These are phyloP conservation scores for Candida nitratophila DNA, from an alignment of 805 yeast genomes.

Conservation along the genomic window DNA sequence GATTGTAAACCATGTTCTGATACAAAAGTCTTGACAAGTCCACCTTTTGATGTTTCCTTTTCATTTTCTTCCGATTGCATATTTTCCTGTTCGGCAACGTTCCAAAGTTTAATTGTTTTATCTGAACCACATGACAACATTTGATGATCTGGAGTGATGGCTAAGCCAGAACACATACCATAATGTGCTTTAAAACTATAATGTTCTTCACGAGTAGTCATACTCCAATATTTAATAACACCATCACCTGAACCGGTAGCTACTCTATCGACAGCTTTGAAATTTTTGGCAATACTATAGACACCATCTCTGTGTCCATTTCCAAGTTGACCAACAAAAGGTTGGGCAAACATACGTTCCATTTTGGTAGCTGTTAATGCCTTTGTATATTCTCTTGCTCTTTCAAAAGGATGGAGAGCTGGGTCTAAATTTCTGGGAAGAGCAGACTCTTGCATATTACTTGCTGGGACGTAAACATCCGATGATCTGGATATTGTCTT, in stretches of 20 bases:
- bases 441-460: slow-evolving; percentile 82
- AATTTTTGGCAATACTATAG: slow-evolving; percentile 78
- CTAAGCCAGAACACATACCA: slow-evolving; percentile 81
- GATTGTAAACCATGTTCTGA: slow-evolving; percentile 83
- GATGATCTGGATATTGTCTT: slow-evolving; percentile 86
- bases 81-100: slow-evolving; percentile 42
- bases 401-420: slow-evolving; percentile 91
- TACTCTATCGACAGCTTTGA: slow-evolving; percentile 56
- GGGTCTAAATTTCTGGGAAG: slow-evolving; percentile 88
- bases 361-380: slow-evolving; percentile 92
- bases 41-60: slow-evolving; percentile 30
- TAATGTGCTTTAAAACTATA: slow-evolving; percentile 82
- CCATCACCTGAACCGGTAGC: slow-evolving; percentile 98
- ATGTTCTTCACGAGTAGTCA: slow-evolving; percentile 69
- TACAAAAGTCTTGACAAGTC: slow-evolving; percentile 68
- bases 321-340: slow-evolving; percentile 92
- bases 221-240: slow-evolving; percentile 87
- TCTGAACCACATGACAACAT: slow-evolving; percentile 84
- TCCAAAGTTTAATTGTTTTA: slow-evolving; percentile 85
- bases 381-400: slow-evolving; percentile 93
- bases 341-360: slow-evolving; percentile 96
- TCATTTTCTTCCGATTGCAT: slow-evolving; percentile 14
- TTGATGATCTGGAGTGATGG: slow-evolving; percentile 59
- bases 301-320: slow-evolving; percentile 94
- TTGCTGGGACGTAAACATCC: slow-evolving; percentile 87